Conservation (phyloP, 208 protist genomes). For the Vickermania spadyakhi region DNA sequence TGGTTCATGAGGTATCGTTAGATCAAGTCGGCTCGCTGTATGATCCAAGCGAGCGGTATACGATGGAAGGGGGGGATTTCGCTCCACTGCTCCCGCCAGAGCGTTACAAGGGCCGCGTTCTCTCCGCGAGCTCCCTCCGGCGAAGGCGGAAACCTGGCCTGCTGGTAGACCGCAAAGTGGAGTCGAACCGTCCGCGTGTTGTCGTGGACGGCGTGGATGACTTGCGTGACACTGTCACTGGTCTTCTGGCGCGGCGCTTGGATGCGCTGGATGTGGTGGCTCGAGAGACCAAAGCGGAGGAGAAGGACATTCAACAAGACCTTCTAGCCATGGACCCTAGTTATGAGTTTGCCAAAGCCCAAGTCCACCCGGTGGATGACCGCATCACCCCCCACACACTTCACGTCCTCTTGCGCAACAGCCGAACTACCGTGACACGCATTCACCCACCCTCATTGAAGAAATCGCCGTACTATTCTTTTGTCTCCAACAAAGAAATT, state of each 20-base stretch:
- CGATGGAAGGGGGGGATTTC: slow-evolving; percentile 1
- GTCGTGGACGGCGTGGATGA: slow-evolving; percentile 20
- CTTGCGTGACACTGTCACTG: slow-evolving; percentile 13
- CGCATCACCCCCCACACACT: slow-evolving; percentile 51
- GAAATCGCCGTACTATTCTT: slow-evolving; percentile 8
- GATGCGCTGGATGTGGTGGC: not conserved
- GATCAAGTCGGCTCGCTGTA: not conserved
- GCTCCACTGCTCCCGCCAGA: slow-evolving; percentile 1
- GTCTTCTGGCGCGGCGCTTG: slow-evolving; percentile 16
- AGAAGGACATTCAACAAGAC: not conserved
- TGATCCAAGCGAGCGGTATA: not conserved
- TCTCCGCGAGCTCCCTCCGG: not conserved
- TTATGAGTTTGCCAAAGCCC: not conserved
- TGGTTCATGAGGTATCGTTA: not conserved
- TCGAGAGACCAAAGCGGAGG: not conserved
- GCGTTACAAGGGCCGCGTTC: slow-evolving; percentile 6
- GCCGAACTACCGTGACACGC: slow-evolving; percentile 8
- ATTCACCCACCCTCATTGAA: not conserved
- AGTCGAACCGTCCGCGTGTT: slow-evolving; percentile 2
- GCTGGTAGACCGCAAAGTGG: slow-evolving; percentile 6
- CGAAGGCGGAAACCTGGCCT: not conserved
- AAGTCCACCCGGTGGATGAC: slow-evolving; percentile 21
- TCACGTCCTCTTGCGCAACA: slow-evolving; percentile 28
- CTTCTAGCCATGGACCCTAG: not conserved
- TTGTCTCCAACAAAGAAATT: slow-evolving; percentile 8